phyloP scores from a whole-genome alignment of 2,329 filamentous ascomycete species.

The Delphinella strobiligena region DNA sequence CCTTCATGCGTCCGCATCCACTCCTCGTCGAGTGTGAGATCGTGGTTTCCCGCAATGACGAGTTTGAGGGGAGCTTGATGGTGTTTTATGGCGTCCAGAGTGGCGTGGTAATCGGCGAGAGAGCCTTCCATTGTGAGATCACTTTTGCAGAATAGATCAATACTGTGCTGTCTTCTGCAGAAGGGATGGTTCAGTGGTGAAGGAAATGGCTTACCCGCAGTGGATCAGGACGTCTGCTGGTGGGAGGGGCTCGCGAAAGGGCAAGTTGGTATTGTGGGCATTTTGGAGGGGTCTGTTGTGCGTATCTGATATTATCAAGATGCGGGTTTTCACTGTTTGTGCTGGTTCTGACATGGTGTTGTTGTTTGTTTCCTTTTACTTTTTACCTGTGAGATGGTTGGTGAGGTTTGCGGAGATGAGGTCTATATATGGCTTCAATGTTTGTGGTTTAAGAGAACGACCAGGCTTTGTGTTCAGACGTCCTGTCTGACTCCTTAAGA shows the following conservation, averaged over 20 bases:
- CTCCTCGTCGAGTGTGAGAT: conserved; percentile 42
- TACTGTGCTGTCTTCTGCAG: neutral
- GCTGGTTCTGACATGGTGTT: too few species aligned
- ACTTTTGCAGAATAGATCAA: neutral
- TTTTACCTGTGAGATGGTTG: too few species aligned
- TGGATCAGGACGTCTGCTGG: conserved; percentile 43
- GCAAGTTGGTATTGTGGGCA: neutral
- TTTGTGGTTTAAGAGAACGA: too few species aligned
- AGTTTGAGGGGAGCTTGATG: conserved; percentile 46
- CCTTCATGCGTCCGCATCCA: conserved; percentile 14
- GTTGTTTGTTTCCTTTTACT: too few species aligned
- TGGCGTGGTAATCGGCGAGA: conserved; percentile 33
- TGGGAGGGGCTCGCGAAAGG: conserved; percentile 31
- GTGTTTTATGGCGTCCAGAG: conserved; percentile 34
- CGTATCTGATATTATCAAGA: conserved; percentile 35
- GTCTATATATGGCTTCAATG: too few species aligned
- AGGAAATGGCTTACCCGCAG: conserved; percentile 26
- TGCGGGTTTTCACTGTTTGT: conserved; percentile 24
- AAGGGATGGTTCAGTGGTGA: neutral
- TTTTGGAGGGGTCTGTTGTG: conserved; percentile 18
- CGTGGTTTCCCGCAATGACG: conserved; percentile 53
- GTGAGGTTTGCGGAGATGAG: too few species aligned
- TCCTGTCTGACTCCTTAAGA: too few species aligned
- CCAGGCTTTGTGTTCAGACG: too few species aligned
- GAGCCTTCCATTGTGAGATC: conserved; percentile 44